Conservation (phyloP, 2,329 filamentous ascomycete genomes). For the Podosphaera fusca region DNA sequence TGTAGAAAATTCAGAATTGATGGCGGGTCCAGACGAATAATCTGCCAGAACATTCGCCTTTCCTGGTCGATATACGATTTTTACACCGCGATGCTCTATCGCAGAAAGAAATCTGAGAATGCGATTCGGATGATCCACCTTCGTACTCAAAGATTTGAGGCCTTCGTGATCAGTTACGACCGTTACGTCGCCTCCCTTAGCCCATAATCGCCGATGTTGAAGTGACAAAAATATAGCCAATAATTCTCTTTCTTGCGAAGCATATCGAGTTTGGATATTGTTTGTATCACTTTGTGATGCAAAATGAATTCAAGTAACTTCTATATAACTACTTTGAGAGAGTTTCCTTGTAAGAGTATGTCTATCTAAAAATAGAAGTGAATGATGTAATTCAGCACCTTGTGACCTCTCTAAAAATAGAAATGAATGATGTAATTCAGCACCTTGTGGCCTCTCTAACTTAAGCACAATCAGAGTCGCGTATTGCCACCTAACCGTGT, state of each 20-base stretch:
- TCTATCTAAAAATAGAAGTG: no score
- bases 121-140: not conserved
- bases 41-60: not conserved
- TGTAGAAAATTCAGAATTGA: not conserved
- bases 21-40: not conserved
- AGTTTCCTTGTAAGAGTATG: no score
- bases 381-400: no score
- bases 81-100: not conserved
- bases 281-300: no score
- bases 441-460: no score
- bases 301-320: no score
- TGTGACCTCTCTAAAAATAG: no score
- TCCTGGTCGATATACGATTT: not conserved
- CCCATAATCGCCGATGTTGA: not conserved
- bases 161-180: not conserved
- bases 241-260: not conserved
- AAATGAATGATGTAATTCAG: no score
- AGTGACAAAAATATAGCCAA: not conserved
- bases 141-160: not conserved
- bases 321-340: no score
- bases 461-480: no score
- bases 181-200: not conserved
- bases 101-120: not conserved
- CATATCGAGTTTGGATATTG: not conserved
- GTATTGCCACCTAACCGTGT: no score